Percentiles rank a stretch among this genome's conserved stretches.
These are phyloP conservation scores for Eucalyptus regnans DNA, from an alignment of 345 rosid genomes.

Conservation along the genomic window DNA sequence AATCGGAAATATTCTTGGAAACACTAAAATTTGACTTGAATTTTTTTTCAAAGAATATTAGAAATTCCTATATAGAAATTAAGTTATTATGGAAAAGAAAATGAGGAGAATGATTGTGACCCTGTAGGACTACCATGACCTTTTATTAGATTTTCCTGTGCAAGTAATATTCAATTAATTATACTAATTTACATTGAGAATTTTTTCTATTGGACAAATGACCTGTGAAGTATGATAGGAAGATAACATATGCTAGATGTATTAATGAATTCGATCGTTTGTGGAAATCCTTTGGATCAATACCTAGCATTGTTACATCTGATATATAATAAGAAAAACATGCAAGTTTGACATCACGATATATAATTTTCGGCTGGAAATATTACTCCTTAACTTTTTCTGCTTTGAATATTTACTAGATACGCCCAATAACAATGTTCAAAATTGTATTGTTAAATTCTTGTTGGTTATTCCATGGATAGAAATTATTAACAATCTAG, in stretches of 20 bases:
- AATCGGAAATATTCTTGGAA: background rate
- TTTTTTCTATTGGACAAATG: background rate
- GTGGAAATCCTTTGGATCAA: background rate
- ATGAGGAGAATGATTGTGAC: background rate
- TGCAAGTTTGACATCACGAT: background rate
- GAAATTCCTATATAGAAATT: background rate
- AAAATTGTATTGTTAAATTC: background rate
- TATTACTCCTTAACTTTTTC: background rate
- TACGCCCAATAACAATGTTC: background rate
- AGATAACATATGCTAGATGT: background rate
- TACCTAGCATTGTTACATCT: accelerated
- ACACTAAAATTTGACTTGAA: background rate
- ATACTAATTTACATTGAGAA: background rate
- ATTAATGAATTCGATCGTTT: background rate
- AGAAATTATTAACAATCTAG: background rate
- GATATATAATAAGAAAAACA: background rate
- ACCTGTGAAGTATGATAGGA: background rate
- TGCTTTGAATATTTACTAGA: background rate
- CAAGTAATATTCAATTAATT: background rate
- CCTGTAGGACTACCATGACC: background rate
- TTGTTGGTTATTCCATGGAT: background rate
- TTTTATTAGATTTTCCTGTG: background rate
- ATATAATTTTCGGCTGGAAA: background rate
- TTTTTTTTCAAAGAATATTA: background rate
- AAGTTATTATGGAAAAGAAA: background rate